Evolutionary conservation across 163 green algal genomes (phyloP).

Genomic region (Prototheca wickerhamii): DNA sequence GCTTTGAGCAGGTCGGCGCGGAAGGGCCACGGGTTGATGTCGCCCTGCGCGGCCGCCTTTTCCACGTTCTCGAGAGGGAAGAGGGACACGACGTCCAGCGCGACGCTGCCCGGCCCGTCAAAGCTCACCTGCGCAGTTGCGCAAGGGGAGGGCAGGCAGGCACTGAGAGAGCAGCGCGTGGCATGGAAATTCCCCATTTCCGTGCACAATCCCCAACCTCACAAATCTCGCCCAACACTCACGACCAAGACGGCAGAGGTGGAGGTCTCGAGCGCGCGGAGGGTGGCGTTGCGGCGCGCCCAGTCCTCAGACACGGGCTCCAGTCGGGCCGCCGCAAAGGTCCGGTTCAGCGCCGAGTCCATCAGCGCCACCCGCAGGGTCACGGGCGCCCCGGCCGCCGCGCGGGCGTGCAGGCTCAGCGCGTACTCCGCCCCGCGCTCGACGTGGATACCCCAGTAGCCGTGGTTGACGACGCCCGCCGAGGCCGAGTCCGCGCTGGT

Average conservation of each 20-base stretch:
- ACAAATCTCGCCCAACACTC: background rate
- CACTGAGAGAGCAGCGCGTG: too few species aligned
- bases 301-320: background rate
- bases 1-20: constrained; percentile 31
- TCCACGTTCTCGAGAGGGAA: constrained; percentile 37
- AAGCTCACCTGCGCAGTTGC: constrained; percentile 11
- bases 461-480: constrained; percentile 40
- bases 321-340: background rate
- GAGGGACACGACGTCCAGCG: constrained; percentile 33
- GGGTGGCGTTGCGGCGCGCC: background rate
- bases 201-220: background rate
- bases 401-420: constrained; percentile 5
- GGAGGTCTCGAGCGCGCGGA: background rate
- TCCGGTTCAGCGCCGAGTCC: background rate
- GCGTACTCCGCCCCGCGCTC: constrained; percentile 13
- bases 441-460: constrained; percentile 50
- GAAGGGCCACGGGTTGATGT: constrained; percentile 40
- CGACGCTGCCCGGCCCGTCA: constrained; percentile 6
- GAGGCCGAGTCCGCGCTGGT: background rate
- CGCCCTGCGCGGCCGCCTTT: constrained; percentile 1
- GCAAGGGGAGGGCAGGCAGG: too few species aligned
- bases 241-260: background rate
- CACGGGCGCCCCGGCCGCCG: too few species aligned
- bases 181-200: background rate
- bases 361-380: background rate